A percentile compares a stretch with the other conserved stretches of the same genome.
phyloP scores from a whole-genome alignment of 2,329 filamentous ascomycete species.

The Exophiala alcalophila region DNA sequence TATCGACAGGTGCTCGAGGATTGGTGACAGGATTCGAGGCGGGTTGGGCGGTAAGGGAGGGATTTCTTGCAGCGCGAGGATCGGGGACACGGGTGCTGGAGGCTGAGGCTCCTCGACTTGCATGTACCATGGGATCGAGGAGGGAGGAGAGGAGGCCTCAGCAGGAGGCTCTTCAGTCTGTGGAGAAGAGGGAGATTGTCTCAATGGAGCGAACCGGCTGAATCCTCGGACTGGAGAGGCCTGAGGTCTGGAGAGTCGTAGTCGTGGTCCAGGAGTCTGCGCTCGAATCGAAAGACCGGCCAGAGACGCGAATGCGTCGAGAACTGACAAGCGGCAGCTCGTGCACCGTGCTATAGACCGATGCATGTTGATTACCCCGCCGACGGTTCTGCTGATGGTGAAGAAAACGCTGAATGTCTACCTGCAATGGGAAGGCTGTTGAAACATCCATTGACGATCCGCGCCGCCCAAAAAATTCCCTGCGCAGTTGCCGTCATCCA shows the following conservation, averaged over 20 bases:
- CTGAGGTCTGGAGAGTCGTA: not conserved
- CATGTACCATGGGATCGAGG: slow-evolving; percentile 75
- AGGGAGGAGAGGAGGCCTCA: not conserved
- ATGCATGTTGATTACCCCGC: slow-evolving; percentile 25
- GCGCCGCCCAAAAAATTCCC: too few species aligned
- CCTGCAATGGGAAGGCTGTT: too few species aligned
- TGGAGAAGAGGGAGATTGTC: not conserved
- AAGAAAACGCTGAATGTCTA: too few species aligned
- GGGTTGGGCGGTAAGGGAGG: slow-evolving; percentile 65
- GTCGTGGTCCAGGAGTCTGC: not conserved
- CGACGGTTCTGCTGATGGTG: too few species aligned
- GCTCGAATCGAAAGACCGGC: slow-evolving; percentile 19
- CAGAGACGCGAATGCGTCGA: slow-evolving; percentile 28
- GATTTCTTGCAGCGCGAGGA: slow-evolving; percentile 55
- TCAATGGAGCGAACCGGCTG: slow-evolving; percentile 2
- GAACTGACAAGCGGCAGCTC: slow-evolving; percentile 22
- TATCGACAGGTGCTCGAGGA: slow-evolving; percentile 76
- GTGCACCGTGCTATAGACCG: slow-evolving; percentile 20
- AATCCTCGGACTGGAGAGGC: not conserved
- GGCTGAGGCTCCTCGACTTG: slow-evolving; percentile 58
- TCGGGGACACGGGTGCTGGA: slow-evolving; percentile 37
- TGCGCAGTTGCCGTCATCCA: too few species aligned
- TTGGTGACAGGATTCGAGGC: slow-evolving; percentile 66
- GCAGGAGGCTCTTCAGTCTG: slow-evolving; percentile 1
- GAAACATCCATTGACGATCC: too few species aligned